These are phyloP conservation scores for Asterophora lycoperdoides DNA, from an alignment of 768 basidiomycete genomes.

Conservation along the genomic window DNA sequence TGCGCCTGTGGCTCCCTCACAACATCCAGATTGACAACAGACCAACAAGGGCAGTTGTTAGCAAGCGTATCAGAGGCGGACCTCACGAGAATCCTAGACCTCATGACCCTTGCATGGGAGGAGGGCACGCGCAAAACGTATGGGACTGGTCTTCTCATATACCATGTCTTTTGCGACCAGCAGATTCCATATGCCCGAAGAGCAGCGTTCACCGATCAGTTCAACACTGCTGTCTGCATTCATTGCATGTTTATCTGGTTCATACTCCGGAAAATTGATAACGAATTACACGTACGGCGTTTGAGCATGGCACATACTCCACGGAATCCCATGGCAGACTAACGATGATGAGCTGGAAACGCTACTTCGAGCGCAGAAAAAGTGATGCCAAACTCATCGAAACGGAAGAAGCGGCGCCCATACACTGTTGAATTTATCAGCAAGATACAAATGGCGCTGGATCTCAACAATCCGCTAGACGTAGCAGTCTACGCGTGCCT, in stretches of 20 bases:
- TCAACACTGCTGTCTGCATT: conserved; percentile 25
- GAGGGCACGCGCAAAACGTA: too few species aligned
- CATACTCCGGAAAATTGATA: conserved; percentile 28
- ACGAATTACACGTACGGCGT: conserved; percentile 35
- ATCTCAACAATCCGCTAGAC: background rate
- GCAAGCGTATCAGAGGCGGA: too few species aligned
- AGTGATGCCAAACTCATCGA: conserved; percentile 27
- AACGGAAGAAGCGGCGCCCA: conserved; percentile 25
- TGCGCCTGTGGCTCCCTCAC: conserved; percentile 23
- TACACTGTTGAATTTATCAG: conserved; percentile 15
- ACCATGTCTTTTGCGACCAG: too few species aligned
- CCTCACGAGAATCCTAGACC: too few species aligned
- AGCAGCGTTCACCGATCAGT: conserved; percentile 23
- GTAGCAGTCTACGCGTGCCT: background rate
- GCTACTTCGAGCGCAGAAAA: conserved; percentile 24
- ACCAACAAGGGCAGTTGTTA: conserved; percentile 6
- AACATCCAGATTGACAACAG: background rate
- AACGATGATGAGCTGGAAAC: background rate
- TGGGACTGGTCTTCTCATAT: too few species aligned
- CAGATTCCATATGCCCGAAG: conserved; percentile 20
- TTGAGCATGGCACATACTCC: conserved; percentile 44
- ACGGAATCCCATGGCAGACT: conserved; percentile 28
- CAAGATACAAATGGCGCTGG: background rate
- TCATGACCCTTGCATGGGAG: too few species aligned
- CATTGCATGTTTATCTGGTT: conserved; percentile 26